These are phyloP conservation scores for Mycena belliarum DNA, from an alignment of 768 basidiomycete genomes.

Conservation along the genomic window DNA sequence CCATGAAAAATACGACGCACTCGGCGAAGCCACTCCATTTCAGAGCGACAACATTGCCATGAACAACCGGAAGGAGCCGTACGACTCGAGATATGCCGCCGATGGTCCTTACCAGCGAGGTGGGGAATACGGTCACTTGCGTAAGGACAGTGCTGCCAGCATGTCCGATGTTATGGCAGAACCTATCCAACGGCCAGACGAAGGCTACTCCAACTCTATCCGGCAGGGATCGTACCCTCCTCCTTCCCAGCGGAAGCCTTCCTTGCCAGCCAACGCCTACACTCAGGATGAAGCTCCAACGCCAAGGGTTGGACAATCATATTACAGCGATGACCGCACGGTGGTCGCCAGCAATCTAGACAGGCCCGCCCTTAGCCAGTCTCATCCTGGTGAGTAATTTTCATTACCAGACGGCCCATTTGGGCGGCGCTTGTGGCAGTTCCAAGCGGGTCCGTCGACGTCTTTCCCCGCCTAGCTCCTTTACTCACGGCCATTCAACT, in stretches of 20 bases:
- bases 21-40: slow-evolving; percentile 61
- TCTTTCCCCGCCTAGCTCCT: not conserved
- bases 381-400: slow-evolving; percentile 52
- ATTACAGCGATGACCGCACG: slow-evolving; percentile 34
- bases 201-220: slow-evolving; percentile 37
- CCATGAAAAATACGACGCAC: slow-evolving; percentile 75
- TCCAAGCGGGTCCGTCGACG: slow-evolving; percentile 21
- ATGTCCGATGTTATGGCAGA: slow-evolving; percentile 56
- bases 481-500: slow-evolving; percentile 22
- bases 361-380: slow-evolving; percentile 39
- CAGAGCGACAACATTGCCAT: slow-evolving; percentile 62
- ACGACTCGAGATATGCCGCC: slow-evolving; percentile 57
- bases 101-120: slow-evolving; percentile 29
- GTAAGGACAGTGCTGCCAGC: slow-evolving; percentile 55
- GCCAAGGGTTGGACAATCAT: slow-evolving; percentile 21
- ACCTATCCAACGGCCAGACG: slow-evolving; percentile 48
- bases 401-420: slow-evolving; percentile 22
- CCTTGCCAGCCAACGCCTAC: slow-evolving; percentile 34
- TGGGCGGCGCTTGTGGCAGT: slow-evolving; percentile 31
- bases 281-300: slow-evolving; percentile 32
- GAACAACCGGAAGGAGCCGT: slow-evolving; percentile 65
- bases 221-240: slow-evolving; percentile 35
- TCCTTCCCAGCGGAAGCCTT: slow-evolving; percentile 23
- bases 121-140: slow-evolving; percentile 47
- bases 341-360: slow-evolving; percentile 29